These are phyloP conservation scores for Trichoderma hamatum DNA, from an alignment of 2,329 filamentous ascomycete species.

Conservation along the genomic window DNA sequence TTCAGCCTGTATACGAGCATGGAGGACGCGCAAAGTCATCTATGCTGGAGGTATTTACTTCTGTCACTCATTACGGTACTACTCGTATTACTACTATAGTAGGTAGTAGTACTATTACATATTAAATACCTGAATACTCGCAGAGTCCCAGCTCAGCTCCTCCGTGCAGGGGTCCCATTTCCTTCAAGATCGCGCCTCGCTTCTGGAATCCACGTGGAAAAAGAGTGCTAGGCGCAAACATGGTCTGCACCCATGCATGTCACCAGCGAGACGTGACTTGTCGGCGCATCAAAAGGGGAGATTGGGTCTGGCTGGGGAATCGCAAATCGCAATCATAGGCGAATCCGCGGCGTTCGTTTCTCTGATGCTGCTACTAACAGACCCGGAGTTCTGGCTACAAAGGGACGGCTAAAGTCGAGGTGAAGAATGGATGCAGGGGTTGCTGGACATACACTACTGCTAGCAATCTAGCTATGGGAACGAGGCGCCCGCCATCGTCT, in stretches of 20 bases:
- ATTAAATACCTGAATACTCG: neutral
- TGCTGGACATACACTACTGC: neutral
- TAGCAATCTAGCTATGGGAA: neutral
- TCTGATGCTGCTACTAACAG: neutral
- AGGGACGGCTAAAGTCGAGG: neutral
- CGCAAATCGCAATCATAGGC: slow-evolving; percentile 2
- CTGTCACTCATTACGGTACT: neutral
- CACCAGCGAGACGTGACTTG: slow-evolving; percentile 21
- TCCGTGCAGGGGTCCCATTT: neutral
- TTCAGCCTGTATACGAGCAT: neutral
- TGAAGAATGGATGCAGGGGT: neutral
- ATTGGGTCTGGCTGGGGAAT: neutral
- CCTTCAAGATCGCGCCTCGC: slow-evolving; percentile 22
- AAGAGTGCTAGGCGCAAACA: slow-evolving; percentile 10
- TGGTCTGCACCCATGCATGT: slow-evolving; percentile 10
- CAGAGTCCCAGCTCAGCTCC: neutral
- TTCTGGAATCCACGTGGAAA: slow-evolving; percentile 26
- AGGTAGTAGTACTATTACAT: too few relatives aligned
- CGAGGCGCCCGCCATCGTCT: slow-evolving; percentile 15
- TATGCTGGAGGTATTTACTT: neutral
- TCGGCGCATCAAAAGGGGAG: slow-evolving; percentile 1
- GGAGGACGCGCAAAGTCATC: neutral
- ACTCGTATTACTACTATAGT: neutral
- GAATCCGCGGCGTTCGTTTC: neutral
- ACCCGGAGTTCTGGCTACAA: neutral